Evolutionary conservation across 2,329 filamentous ascomycete genomes (phyloP).

Genomic region (Orbilia brochopaga): DNA sequence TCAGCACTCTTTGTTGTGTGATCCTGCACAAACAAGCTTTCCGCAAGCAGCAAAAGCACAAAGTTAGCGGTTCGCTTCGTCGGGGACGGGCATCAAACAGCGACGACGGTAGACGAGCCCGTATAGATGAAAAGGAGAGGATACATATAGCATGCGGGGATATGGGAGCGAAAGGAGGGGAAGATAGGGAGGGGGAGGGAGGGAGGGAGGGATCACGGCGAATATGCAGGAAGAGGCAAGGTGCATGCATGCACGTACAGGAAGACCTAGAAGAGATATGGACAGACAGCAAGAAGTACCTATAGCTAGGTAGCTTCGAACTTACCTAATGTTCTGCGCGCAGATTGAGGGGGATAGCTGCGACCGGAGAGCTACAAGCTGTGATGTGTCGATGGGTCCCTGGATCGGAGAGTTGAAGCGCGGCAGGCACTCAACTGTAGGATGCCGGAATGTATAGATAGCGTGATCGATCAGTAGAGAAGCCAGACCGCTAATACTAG

Average conservation of each 20-base stretch:
- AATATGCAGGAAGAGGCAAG: constrained; percentile 28
- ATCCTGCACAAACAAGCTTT: constrained; percentile 53
- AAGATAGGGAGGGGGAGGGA: constrained; percentile 26
- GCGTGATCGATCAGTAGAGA: no score
- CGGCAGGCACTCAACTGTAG: no score
- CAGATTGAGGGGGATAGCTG: constrained; percentile 29
- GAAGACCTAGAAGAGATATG: constrained; percentile 39
- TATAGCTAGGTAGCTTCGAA: no score
- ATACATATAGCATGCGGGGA: background rate
- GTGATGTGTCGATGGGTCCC: background rate
- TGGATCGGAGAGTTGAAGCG: background rate
- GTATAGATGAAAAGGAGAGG: background rate
- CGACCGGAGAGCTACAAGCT: no score
- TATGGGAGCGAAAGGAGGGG: constrained; percentile 39
- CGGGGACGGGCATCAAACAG: constrained; percentile 38
- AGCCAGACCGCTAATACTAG: no score
- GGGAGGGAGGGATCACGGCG: constrained; percentile 37
- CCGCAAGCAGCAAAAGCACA: constrained; percentile 13
- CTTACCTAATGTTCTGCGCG: constrained; percentile 47
- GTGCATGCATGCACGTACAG: constrained; percentile 16
- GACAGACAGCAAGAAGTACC: no score
- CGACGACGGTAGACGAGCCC: constrained; percentile 50
- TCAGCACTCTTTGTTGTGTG: constrained; percentile 56
- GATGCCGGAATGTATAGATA: no score
- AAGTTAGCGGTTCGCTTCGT: constrained; percentile 54